phyloP scores from a whole-genome alignment of 2,329 filamentous ascomycete genomes.

The Lachnellula arida region DNA sequence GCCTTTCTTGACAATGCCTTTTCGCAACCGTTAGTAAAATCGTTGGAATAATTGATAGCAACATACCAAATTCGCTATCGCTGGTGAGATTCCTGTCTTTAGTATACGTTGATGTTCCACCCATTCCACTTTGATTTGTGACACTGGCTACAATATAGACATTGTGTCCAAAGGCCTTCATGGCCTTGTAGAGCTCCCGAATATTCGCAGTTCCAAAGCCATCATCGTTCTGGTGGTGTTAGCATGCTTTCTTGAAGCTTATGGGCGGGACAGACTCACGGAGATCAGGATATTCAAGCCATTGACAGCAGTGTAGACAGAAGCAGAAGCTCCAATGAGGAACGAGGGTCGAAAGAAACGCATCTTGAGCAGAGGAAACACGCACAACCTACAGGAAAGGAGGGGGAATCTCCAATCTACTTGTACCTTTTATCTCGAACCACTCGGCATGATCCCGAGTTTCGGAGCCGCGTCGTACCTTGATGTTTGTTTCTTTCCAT shows the following conservation, averaged over 20 bases:
- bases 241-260: background rate
- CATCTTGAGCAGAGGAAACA: constrained; percentile 1
- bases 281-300: constrained; percentile 19
- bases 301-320: constrained; percentile 8
- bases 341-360: background rate
- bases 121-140: constrained; percentile 42
- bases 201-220: constrained; percentile 40
- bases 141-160: constrained; percentile 40
- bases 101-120: constrained; percentile 41
- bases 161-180: constrained; percentile 35
- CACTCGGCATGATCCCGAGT: background rate
- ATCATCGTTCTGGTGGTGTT: constrained; percentile 33
- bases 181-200: constrained; percentile 37
- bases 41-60: background rate
- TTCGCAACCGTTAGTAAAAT: background rate
- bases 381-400: background rate
- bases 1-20: constrained; percentile 40
- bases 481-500: background rate
- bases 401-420: background rate
- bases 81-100: constrained; percentile 37
- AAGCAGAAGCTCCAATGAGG: background rate
- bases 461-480: background rate
- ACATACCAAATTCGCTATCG: constrained; percentile 37
- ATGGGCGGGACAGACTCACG: background rate
- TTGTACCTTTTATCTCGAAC: background rate